phyloP scores from a whole-genome alignment of 805 yeast genomes.

The Saccharomycopsis sp. region DNA sequence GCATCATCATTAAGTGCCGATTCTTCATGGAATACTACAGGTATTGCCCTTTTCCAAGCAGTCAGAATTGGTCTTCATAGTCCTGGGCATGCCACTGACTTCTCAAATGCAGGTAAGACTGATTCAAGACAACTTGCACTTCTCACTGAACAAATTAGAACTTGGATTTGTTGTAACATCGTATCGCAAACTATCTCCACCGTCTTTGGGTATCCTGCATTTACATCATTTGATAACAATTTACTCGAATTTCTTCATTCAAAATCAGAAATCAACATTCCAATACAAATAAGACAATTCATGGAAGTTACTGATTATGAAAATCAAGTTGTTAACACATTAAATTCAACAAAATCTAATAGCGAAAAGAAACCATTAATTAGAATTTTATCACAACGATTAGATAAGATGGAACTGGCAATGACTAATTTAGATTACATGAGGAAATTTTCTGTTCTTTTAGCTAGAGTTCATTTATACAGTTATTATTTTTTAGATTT shows the following conservation, averaged over 20 bases:
- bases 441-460: conserved; percentile 58
- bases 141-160: conserved; percentile 70
- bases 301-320: conserved; percentile 80
- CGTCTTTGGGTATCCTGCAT: conserved; percentile 91
- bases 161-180: conserved; percentile 92
- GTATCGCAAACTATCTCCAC: conserved; percentile 88
- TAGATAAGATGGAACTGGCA: conserved; percentile 68
- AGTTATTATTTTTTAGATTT: conserved; percentile 76
- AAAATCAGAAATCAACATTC: conserved; percentile 38
- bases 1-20: conserved; percentile 94
- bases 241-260: conserved; percentile 34
- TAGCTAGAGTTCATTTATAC: conserved; percentile 74
- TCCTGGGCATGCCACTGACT: conserved; percentile 58
- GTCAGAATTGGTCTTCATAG: conserved; percentile 86
- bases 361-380: conserved; percentile 71
- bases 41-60: conserved; percentile 89
- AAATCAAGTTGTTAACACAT: conserved; percentile 71
- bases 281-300: conserved; percentile 63
- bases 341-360: conserved; percentile 65
- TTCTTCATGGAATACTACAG: conserved; percentile 92
- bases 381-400: conserved; percentile 59
- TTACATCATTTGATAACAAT: conserved; percentile 77
- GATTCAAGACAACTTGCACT: conserved; percentile 34
- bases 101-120: conserved; percentile 33
- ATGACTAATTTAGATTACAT: conserved; percentile 56